Conservation (phyloP, 1,139 yeast species). For the Debaryomyces udenii region DNA sequence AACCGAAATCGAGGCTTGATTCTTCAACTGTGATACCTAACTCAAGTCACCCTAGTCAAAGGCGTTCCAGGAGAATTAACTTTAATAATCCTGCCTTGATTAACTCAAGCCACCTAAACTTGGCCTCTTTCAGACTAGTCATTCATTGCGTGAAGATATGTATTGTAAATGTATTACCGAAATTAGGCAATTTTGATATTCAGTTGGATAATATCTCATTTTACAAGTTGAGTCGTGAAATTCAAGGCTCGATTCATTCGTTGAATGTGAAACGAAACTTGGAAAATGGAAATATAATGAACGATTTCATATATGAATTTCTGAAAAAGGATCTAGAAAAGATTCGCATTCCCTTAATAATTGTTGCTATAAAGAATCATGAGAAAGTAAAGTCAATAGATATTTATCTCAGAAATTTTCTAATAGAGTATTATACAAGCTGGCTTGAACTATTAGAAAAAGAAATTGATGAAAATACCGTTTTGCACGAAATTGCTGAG, state of each 20-base stretch:
- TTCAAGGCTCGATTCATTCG: constrained; percentile 33
- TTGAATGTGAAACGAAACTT: constrained; percentile 24
- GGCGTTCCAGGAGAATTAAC: constrained; percentile 19
- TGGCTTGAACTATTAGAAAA: constrained; percentile 48
- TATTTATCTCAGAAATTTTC: constrained; percentile 45
- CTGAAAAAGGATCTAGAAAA: constrained; percentile 20
- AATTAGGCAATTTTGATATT: constrained; percentile 51
- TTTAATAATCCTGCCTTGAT: constrained; percentile 14
- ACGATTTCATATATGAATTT: constrained; percentile 31
- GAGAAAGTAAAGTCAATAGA: constrained; percentile 31
- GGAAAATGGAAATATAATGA: constrained; percentile 1
- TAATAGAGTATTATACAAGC: constrained; percentile 55
- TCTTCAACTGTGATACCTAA: constrained; percentile 11
- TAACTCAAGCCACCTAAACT: constrained; percentile 14
- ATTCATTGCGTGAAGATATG: constrained; percentile 28
- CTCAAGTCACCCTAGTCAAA: constrained; percentile 19
- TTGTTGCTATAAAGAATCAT: constrained; percentile 22
- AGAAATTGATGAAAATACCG: constrained; percentile 12
- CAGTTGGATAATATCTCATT: constrained; percentile 28
- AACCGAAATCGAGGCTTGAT: constrained; percentile 2
- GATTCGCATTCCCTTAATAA: constrained; percentile 24
- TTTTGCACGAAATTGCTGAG: constrained; percentile 8
- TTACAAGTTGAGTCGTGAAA: constrained; percentile 34
- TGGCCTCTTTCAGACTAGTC: constrained; percentile 25
- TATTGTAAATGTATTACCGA: constrained; percentile 30